Percentiles rank a stretch among this genome's conserved stretches.
Conservation (phyloP, 345 rosid species). For the Eucalyptus tenuipes region DNA sequence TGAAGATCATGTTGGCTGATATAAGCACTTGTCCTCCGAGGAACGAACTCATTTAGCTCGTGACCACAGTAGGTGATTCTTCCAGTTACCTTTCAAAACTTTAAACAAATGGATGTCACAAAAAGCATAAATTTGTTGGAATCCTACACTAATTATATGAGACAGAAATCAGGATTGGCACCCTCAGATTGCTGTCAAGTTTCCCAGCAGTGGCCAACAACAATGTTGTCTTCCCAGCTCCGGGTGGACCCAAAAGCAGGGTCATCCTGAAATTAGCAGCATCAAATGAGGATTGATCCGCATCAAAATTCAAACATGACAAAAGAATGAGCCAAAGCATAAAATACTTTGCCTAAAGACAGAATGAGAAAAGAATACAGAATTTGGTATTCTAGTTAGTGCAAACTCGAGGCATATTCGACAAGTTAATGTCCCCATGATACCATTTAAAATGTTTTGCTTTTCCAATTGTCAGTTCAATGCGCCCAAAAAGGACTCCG, state of each 20-base stretch:
- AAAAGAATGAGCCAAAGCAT: neutral
- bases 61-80: conserved; percentile 69
- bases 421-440: neutral
- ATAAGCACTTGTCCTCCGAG: conserved; percentile 70
- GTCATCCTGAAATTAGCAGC: neutral
- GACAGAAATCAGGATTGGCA: neutral
- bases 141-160: neutral
- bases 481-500: neutral
- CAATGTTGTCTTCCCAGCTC: neutral
- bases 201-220: neutral
- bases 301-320: neutral
- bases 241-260: neutral
- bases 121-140: neutral
- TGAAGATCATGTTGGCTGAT: conserved; percentile 84
- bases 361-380: neutral
- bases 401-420: neutral
- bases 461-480: neutral
- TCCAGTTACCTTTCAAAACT: conserved; percentile 33
- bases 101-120: neutral
- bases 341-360: neutral
- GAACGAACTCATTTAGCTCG: conserved; percentile 53
- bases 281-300: neutral
- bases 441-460: neutral
- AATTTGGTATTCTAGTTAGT: neutral
- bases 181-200: neutral